Evolutionary conservation across 495 filamentous ascomycete genomes (phyloP).

Genomic region (Lophiotrema nucula): DNA sequence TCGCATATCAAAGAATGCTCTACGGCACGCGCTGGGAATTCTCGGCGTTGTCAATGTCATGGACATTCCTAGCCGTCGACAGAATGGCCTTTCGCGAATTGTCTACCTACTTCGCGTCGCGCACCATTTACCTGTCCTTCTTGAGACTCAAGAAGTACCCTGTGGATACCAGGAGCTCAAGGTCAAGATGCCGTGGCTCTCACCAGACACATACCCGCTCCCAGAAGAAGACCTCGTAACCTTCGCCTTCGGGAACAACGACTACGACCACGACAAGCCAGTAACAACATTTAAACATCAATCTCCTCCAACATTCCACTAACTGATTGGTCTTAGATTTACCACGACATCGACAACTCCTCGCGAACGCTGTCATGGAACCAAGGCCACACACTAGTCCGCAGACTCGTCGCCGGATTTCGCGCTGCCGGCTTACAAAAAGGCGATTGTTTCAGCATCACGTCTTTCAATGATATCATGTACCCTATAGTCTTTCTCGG

Average conservation of each 20-base stretch:
- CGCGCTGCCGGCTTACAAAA: constrained; percentile 30
- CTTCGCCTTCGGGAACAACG: constrained; percentile 36
- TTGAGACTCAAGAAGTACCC: no score
- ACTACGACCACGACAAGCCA: constrained; percentile 39
- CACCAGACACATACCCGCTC: neutral
- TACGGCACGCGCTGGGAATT: no score
- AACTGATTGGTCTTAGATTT: constrained; percentile 16
- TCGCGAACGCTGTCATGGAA: constrained; percentile 30
- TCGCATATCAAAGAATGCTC: no score
- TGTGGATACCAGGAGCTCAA: no score
- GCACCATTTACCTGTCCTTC: no score
- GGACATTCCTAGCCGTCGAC: no score
- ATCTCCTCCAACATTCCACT: no score
- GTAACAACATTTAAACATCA: no score
- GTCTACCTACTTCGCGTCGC: no score
- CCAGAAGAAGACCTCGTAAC: constrained; percentile 36
- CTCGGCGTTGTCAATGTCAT: no score
- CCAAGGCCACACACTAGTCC: constrained; percentile 31
- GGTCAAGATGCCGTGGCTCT: neutral
- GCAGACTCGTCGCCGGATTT: constrained; percentile 40
- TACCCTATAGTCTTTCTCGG: constrained; percentile 48
- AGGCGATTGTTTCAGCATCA: constrained; percentile 38
- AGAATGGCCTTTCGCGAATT: no score
- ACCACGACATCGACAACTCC: constrained; percentile 35
- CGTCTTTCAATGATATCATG: constrained; percentile 34